These are phyloP conservation scores for Colletotrichum sidae DNA, from an alignment of 2,329 filamentous ascomycete genomes.

Conservation along the genomic window DNA sequence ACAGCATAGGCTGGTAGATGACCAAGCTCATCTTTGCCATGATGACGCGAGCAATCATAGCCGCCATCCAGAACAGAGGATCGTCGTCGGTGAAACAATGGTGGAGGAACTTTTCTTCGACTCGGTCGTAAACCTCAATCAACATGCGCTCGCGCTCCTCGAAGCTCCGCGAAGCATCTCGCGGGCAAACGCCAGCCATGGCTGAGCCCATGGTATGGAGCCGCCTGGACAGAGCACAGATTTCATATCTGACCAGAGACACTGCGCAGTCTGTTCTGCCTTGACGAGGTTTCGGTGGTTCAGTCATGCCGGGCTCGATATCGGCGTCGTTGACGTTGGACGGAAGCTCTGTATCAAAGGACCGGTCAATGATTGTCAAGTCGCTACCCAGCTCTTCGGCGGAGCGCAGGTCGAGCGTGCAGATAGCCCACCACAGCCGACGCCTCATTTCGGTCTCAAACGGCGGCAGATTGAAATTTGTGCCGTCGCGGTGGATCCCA, in stretches of 20 bases:
- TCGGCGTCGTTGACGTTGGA: constrained; percentile 63
- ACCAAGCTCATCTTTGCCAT: constrained; percentile 84
- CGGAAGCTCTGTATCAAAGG: constrained; percentile 62
- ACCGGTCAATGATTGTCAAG: constrained; percentile 53
- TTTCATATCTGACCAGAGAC: constrained; percentile 62
- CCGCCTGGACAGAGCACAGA: constrained; percentile 54
- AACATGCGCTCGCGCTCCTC: constrained; percentile 58
- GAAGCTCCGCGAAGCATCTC: constrained; percentile 44
- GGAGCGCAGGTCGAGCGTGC: constrained; percentile 66
- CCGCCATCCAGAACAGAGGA: constrained; percentile 75
- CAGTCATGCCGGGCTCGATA: constrained; percentile 58
- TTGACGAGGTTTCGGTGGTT: constrained; percentile 58
- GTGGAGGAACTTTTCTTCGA: constrained; percentile 66
- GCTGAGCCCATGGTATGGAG: constrained; percentile 49
- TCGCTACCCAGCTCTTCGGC: constrained; percentile 66
- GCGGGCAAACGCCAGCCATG: constrained; percentile 46
- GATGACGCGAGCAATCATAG: constrained; percentile 76
- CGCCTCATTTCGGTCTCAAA: constrained; percentile 72
- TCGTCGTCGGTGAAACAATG: constrained; percentile 58
- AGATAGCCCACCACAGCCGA: constrained; percentile 71
- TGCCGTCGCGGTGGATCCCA: constrained; percentile 69
- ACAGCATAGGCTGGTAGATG: constrained; percentile 79
- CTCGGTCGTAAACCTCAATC: constrained; percentile 62
- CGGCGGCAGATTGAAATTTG: constrained; percentile 61
- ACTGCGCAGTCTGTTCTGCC: constrained; percentile 66